Evolutionary conservation across 768 basidiomycete species (phyloP).

Genomic region (Suillus placidus): DNA sequence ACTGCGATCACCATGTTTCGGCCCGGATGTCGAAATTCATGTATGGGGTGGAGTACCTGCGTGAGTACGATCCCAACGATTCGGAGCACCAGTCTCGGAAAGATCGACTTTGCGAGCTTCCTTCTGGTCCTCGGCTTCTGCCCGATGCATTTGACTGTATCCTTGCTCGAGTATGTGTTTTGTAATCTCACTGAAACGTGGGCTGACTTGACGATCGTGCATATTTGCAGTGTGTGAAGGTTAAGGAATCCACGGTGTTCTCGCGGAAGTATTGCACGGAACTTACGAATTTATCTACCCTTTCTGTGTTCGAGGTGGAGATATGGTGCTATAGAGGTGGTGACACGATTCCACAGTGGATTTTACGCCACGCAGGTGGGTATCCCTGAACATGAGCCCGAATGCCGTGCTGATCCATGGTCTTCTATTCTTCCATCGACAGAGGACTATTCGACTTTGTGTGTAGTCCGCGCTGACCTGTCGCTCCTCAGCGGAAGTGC

Average conservation of each 20-base stretch:
- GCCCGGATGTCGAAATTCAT: slow-evolving; percentile 79
- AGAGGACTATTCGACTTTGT: slow-evolving; percentile 78
- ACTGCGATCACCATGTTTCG: slow-evolving; percentile 82
- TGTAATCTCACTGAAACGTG: slow-evolving; percentile 4
- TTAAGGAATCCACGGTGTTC: slow-evolving; percentile 82
- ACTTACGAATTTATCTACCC: slow-evolving; percentile 71
- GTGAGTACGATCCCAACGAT: slow-evolving; percentile 66
- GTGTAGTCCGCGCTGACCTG: slow-evolving; percentile 76
- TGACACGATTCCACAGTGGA: slow-evolving; percentile 72
- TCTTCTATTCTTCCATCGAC: slow-evolving; percentile 12
- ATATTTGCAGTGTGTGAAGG: slow-evolving; percentile 58
- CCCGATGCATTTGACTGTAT: slow-evolving; percentile 86
- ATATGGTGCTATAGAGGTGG: slow-evolving; percentile 86
- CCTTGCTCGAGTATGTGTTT: slow-evolving; percentile 57
- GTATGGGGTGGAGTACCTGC: slow-evolving; percentile 81
- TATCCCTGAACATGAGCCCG: background rate
- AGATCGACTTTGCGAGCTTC: slow-evolving; percentile 71
- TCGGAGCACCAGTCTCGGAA: slow-evolving; percentile 66
- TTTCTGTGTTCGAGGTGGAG: slow-evolving; percentile 82
- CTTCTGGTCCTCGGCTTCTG: slow-evolving; percentile 75
- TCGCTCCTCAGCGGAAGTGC: slow-evolving; percentile 74
- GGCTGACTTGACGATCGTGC: slow-evolving; percentile 15
- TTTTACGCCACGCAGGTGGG: slow-evolving; percentile 54
- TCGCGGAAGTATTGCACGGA: slow-evolving; percentile 83
- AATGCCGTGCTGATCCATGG: background rate